phyloP scores from a whole-genome alignment of 148 eudicot genomes.

The Silene conica region DNA sequence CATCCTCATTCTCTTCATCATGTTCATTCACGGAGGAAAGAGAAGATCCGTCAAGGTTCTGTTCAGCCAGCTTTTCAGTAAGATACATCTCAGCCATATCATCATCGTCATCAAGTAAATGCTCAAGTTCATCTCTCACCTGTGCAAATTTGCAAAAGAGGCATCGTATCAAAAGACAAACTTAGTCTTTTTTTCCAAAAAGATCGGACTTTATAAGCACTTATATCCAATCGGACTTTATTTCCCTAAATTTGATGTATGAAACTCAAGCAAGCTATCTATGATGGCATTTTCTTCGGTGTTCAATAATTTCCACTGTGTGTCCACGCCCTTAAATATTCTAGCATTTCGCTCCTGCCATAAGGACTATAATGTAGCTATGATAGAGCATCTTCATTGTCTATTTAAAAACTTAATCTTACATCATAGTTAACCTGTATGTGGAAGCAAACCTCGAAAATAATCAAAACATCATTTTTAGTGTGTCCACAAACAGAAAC shows the following conservation, averaged over 20 bases:
- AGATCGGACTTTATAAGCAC: no score
- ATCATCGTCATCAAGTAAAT: constrained; percentile 84
- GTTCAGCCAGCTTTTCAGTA: constrained; percentile 71
- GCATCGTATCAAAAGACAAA: constrained; percentile 1
- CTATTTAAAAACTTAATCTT: background rate
- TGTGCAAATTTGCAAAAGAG: constrained; percentile 25
- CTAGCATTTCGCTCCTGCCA: no score
- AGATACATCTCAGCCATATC: constrained; percentile 99
- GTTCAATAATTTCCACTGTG: no score
- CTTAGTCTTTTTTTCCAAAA: no score
- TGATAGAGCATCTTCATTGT: no score
- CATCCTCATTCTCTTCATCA: constrained; percentile 50
- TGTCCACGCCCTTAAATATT: no score
- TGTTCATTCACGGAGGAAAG: constrained; percentile 52
- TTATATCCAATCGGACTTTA: no score
- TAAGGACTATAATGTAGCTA: no score
- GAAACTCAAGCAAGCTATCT: no score
- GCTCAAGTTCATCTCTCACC: constrained; percentile 98
- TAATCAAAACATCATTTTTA: background rate
- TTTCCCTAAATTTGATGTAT: no score
- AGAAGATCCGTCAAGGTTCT: constrained; percentile 61
- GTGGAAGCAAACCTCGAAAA: background rate
- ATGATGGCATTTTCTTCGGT: no score
- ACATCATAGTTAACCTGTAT: background rate
- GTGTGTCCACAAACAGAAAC: background rate